A percentile compares a stretch with the other conserved stretches of the same genome.
Evolutionary conservation across 768 basidiomycete genomes (phyloP).

Genomic region (Amanita muscaria): DNA sequence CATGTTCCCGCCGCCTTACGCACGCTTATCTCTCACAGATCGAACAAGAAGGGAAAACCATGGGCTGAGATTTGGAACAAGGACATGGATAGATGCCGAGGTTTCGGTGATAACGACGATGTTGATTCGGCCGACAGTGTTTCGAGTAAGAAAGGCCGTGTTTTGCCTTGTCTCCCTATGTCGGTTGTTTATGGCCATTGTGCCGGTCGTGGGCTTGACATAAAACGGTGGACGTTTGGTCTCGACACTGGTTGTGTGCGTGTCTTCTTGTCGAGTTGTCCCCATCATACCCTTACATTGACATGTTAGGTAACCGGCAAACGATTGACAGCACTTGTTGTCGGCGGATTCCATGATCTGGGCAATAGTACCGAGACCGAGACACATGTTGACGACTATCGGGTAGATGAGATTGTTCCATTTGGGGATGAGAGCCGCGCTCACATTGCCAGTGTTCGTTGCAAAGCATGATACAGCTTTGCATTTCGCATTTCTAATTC

Average conservation of each 20-base stretch:
- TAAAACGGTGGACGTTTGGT: slow-evolving; percentile 78
- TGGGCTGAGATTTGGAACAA: slow-evolving; percentile 75
- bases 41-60: slow-evolving; percentile 43
- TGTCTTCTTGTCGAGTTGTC: slow-evolving; percentile 9
- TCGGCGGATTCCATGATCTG: slow-evolving; percentile 24
- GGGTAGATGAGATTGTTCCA: slow-evolving; percentile 22
- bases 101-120: slow-evolving; percentile 27
- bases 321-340: slow-evolving; percentile 58
- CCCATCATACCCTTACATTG: background rate
- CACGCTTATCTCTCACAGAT: slow-evolving; percentile 10
- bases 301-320: slow-evolving; percentile 44
- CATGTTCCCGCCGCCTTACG: background rate
- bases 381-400: slow-evolving; percentile 10
- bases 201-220: slow-evolving; percentile 70
- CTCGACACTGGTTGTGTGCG: slow-evolving; percentile 83
- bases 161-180: slow-evolving; percentile 57
- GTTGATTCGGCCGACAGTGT: background rate
- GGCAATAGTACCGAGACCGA: slow-evolving; percentile 17
- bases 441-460: slow-evolving; percentile 38
- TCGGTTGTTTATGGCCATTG: slow-evolving; percentile 86
- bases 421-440: slow-evolving; percentile 51
- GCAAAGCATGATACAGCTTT: background rate
- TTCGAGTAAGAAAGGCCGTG: slow-evolving; percentile 5
- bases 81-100: slow-evolving; percentile 50
- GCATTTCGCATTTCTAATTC: no score